phyloP scores from a whole-genome alignment of 2,329 filamentous ascomycete genomes.

The Neophaeococcomyces aloes region DNA sequence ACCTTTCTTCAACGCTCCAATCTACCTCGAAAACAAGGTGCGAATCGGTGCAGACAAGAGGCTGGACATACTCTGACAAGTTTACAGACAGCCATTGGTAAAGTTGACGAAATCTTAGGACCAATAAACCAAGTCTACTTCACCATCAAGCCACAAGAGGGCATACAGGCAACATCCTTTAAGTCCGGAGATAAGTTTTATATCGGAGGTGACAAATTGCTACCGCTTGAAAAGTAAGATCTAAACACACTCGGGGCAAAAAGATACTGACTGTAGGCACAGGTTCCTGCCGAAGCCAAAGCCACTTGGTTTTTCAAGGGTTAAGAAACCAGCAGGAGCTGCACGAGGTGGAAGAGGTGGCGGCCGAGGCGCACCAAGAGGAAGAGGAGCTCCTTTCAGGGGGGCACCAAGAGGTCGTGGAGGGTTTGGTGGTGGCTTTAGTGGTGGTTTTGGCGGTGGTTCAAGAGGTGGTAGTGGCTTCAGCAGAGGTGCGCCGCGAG shows the following conservation, averaged over 20 bases:
- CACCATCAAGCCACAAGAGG: conserved; percentile 93
- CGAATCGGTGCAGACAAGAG: conserved; percentile 11
- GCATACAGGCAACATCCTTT: conserved; percentile 89
- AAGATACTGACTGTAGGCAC: conserved; percentile 21
- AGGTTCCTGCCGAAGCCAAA: conserved; percentile 92
- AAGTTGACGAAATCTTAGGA: conserved; percentile 95
- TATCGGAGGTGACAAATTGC: conserved; percentile 85
- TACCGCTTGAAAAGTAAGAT: conserved; percentile 71
- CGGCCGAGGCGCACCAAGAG: conserved; percentile 30
- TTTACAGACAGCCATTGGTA: conserved; percentile 68
- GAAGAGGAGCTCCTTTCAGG: conserved; percentile 28
- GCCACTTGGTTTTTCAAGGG: conserved; percentile 32
- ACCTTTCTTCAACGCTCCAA: conserved; percentile 97
- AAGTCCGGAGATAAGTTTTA: conserved; percentile 96
- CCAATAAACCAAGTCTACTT: conserved; percentile 98
- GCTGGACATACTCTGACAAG: background rate
- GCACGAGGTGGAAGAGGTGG: conserved; percentile 30
- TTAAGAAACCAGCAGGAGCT: conserved; percentile 30
- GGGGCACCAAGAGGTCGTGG: conserved; percentile 47
- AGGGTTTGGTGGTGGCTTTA: conserved; percentile 35
- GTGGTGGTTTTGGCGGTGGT: conserved; percentile 32
- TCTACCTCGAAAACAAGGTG: conserved; percentile 98
- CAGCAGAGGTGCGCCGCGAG: conserved; percentile 25
- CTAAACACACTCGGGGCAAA: background rate
- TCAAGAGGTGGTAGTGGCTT: conserved; percentile 35